Evolutionary conservation across 352 stramenopile species (phyloP).

Genomic region (Phytophthora niederhauseri): DNA sequence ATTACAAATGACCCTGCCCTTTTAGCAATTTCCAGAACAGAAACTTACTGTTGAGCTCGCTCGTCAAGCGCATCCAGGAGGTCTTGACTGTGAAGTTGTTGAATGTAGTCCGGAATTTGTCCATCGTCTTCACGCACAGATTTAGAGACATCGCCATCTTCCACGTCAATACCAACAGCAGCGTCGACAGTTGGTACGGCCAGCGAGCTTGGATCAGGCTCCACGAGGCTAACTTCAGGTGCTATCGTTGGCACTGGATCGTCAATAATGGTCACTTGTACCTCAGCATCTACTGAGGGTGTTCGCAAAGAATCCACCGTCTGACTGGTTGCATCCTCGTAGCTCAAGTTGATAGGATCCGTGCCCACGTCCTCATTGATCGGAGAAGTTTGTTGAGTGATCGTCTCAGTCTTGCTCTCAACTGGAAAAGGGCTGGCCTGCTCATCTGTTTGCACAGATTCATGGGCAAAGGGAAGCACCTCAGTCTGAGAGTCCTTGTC

Average conservation of each 20-base stretch:
- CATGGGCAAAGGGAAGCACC: not conserved
- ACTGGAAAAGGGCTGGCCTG: not conserved
- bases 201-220: not conserved
- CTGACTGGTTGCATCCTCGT: conserved; percentile 27
- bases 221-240: not conserved
- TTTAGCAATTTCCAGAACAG: not conserved
- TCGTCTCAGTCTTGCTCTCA: not conserved
- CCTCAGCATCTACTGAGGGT: conserved; percentile 17
- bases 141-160: not conserved
- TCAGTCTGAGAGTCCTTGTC: conserved; percentile 28
- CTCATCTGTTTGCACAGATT: conserved; percentile 29
- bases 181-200: conserved; percentile 9
- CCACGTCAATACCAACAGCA: not conserved
- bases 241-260: not conserved
- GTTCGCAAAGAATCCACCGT: conserved; percentile 14
- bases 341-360: conserved; percentile 20
- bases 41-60: conserved; percentile 45
- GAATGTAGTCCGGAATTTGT: conserved; percentile 31
- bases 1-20: not conserved
- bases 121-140: conserved; percentile 4
- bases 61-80: conserved; percentile 29
- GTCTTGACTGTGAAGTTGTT: conserved; percentile 35
- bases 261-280: conserved; percentile 3
- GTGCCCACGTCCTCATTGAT: conserved; percentile 28
- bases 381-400: not conserved